Evolutionary conservation across 805 yeast genomes (phyloP).

Genomic region (Kazachstania taianensis): DNA sequence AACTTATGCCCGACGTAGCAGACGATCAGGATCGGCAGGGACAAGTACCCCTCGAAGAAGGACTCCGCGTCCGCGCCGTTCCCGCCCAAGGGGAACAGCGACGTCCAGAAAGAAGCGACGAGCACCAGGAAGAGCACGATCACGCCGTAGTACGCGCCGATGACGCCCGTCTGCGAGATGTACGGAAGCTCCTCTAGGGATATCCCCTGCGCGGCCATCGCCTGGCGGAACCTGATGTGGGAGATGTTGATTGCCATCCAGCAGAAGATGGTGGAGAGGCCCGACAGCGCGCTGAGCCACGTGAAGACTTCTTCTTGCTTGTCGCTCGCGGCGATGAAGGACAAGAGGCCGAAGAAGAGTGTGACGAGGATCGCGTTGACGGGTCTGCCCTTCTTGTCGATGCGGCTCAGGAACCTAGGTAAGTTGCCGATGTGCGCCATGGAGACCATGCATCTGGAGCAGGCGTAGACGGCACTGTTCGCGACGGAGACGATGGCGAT

Average conservation of each 20-base stretch:
- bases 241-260: constrained; percentile 45
- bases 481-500: constrained; percentile 66
- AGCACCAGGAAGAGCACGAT: constrained; percentile 45
- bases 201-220: constrained; percentile 47
- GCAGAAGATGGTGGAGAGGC: constrained; percentile 42
- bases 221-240: constrained; percentile 47
- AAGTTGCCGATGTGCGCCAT: constrained; percentile 58
- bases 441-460: constrained; percentile 59
- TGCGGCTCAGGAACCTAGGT: constrained; percentile 51
- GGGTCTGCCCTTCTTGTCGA: constrained; percentile 75
- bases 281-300: constrained; percentile 46
- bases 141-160: constrained; percentile 53
- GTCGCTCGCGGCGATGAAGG: constrained; percentile 43
- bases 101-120: constrained; percentile 69
- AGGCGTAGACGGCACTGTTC: constrained; percentile 59
- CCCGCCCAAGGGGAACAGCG: constrained; percentile 57
- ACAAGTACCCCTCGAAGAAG: constrained; percentile 59
- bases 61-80: constrained; percentile 38
- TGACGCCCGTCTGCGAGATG: constrained; percentile 51
- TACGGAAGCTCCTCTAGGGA: constrained; percentile 51
- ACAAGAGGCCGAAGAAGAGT: constrained; percentile 45
- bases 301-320: constrained; percentile 41
- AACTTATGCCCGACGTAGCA: constrained; percentile 53
- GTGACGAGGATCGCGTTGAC: constrained; percentile 50
- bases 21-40: constrained; percentile 52